These are phyloP conservation scores for Aspergillus sp. DNA, from an alignment of 2,329 filamentous ascomycete genomes.

Conservation along the genomic window DNA sequence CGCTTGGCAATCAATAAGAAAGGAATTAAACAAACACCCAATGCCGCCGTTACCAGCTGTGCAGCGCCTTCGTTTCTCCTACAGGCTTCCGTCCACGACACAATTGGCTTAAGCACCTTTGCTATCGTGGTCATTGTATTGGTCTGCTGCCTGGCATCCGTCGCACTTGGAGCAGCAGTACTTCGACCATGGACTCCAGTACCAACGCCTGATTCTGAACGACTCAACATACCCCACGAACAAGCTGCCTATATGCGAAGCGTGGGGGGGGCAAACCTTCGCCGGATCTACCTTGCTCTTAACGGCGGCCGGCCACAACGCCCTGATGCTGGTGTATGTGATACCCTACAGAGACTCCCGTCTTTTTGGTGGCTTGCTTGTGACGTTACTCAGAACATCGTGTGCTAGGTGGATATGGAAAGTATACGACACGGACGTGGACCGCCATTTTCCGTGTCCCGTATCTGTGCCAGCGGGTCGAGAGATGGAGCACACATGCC, in stretches of 20 bases:
- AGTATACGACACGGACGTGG: not conserved
- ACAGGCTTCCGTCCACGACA: not conserved
- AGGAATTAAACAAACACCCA: too few relatives aligned
- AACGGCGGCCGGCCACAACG: not conserved
- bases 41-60: too few relatives aligned
- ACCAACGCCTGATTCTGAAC: not conserved
- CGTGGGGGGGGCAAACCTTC: not conserved
- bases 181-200: not conserved
- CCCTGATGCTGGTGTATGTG: not conserved
- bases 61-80: not conserved
- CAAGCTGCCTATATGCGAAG: not conserved
- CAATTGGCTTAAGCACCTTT: too few relatives aligned
- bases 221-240: not conserved
- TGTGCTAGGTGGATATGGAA: conserved; percentile 1
- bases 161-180: too few relatives aligned
- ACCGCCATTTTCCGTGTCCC: not conserved
- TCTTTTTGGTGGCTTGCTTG: conserved; percentile 1
- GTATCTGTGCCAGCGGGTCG: not conserved
- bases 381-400: not conserved
- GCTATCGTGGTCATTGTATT: too few relatives aligned
- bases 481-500: not conserved
- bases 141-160: too few relatives aligned
- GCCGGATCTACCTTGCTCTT: not conserved
- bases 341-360: not conserved
- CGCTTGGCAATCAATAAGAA: too few relatives aligned